These are phyloP conservation scores for Raffaelea deltoideospora DNA, from an alignment of 2,329 filamentous ascomycete species.

Conservation along the genomic window DNA sequence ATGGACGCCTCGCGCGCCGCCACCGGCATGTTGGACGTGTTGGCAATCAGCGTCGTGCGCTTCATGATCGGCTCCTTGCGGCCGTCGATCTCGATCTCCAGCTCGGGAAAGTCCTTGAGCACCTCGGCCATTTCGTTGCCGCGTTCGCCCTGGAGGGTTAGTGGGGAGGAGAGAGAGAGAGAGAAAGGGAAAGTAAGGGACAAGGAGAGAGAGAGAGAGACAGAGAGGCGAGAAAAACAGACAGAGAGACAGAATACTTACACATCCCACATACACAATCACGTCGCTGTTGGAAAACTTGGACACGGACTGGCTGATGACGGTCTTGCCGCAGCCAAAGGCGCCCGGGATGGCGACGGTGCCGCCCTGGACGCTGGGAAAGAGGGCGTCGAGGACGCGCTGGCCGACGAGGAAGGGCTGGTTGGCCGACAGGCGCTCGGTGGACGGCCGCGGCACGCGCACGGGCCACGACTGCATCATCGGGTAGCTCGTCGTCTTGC, in stretches of 20 bases:
- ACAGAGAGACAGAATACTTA: constrained; percentile 5
- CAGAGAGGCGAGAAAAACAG: background rate
- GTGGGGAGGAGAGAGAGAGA: background rate
- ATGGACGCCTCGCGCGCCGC: constrained; percentile 97
- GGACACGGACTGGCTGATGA: constrained; percentile 95
- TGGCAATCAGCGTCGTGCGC: constrained; percentile 94
- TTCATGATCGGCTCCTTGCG: constrained; percentile 99
- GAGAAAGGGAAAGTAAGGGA: background rate
- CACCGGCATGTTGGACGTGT: constrained; percentile 99
- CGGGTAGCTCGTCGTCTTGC: constrained; percentile 80
- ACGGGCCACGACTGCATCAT: constrained; percentile 99
- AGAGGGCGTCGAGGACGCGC: constrained; percentile 88
- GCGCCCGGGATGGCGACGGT: constrained; percentile 96
- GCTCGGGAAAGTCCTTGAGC: constrained; percentile 98
- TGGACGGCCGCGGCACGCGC: constrained; percentile 82
- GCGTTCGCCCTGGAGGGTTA: constrained; percentile 43
- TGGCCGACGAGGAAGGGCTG: constrained; percentile 93
- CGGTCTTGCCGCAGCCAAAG: constrained; percentile 98
- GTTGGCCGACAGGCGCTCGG: constrained; percentile 80
- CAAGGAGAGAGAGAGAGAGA: background rate
- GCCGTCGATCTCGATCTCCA: constrained; percentile 85
- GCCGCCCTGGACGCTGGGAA: constrained; percentile 91
- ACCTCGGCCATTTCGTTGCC: constrained; percentile 99
- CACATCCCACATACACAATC: constrained; percentile 85
- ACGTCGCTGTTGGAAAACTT: constrained; percentile 99